Percentiles rank a stretch among this genome's conserved stretches.
phyloP scores from a whole-genome alignment of 129 eudicot genomes.

The Flaveria linearis region DNA sequence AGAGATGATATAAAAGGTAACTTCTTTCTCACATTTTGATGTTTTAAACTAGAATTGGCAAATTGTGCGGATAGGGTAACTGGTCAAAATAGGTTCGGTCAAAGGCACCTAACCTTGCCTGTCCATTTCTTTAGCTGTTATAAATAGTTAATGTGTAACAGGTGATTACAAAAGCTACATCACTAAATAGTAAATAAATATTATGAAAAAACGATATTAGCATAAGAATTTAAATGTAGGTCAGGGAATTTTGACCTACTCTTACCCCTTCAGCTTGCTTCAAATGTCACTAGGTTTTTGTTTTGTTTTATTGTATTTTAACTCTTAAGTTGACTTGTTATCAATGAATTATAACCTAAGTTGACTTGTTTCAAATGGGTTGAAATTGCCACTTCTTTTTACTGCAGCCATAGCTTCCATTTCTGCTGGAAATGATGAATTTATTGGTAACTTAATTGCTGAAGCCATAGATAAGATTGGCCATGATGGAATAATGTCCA shows the following conservation, averaged over 20 bases:
- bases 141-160: neutral
- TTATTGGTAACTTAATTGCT: conserved; percentile 73
- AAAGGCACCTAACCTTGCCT: neutral
- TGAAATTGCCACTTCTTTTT: neutral
- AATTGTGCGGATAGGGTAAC: neutral
- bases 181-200: neutral
- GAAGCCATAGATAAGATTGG: conserved; percentile 82
- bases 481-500: conserved; percentile 74
- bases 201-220: neutral
- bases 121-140: neutral
- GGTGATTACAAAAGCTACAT: neutral
- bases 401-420: conserved; percentile 83
- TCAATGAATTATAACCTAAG: neutral
- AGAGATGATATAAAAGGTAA: conserved; percentile 74
- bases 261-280: neutral
- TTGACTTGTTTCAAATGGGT: neutral
- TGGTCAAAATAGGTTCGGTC: neutral
- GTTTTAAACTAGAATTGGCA: neutral
- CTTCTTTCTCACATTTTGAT: neutral
- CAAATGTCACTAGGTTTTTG: neutral
- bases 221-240: conserved; percentile 4
- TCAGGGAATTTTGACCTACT: no score
- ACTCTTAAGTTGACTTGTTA: neutral
- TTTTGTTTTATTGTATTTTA: no score
- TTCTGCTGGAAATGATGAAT: conserved; percentile 93